These are phyloP conservation scores for Hyphodiscus sp. DNA, from an alignment of 2,329 filamentous ascomycete species.

Conservation along the genomic window DNA sequence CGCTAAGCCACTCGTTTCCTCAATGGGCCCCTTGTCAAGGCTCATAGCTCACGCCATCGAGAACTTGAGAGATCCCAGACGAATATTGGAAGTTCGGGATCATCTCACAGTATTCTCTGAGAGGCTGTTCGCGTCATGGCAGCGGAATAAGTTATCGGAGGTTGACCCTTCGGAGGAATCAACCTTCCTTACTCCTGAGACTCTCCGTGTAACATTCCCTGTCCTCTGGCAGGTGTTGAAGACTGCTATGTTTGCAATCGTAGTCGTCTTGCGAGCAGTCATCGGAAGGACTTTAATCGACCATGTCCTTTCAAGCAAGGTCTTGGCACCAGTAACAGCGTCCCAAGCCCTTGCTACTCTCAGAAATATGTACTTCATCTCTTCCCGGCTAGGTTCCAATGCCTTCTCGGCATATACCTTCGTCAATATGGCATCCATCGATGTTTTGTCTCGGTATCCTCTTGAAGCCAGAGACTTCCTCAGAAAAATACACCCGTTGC, in stretches of 20 bases:
- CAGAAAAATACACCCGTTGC: constrained; percentile 23
- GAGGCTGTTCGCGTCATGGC: constrained; percentile 55
- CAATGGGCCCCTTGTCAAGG: constrained; percentile 56
- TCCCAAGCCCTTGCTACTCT: constrained; percentile 57
- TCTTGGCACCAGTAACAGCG: constrained; percentile 50
- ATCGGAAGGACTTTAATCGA: constrained; percentile 54
- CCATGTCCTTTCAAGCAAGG: constrained; percentile 38
- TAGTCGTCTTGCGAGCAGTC: constrained; percentile 54
- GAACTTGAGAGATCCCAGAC: constrained; percentile 40
- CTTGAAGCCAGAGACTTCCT: constrained; percentile 53
- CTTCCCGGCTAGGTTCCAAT: constrained; percentile 55
- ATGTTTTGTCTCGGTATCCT: constrained; percentile 59
- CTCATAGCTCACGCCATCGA: constrained; percentile 57
- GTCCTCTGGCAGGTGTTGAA: constrained; percentile 59
- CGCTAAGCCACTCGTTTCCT: constrained; percentile 50
- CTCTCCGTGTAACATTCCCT: constrained; percentile 51
- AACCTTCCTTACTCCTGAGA: constrained; percentile 49
- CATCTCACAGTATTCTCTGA: constrained; percentile 42
- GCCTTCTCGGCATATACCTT: constrained; percentile 66
- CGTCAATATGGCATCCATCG: constrained; percentile 60
- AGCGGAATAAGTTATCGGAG: constrained; percentile 60
- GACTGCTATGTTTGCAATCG: constrained; percentile 56
- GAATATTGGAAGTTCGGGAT: constrained; percentile 40
- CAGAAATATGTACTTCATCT: constrained; percentile 62
- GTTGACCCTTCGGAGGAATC: constrained; percentile 56